phyloP scores from a whole-genome alignment of 257 asterid genomes.

The Marsdenia floribunda region DNA sequence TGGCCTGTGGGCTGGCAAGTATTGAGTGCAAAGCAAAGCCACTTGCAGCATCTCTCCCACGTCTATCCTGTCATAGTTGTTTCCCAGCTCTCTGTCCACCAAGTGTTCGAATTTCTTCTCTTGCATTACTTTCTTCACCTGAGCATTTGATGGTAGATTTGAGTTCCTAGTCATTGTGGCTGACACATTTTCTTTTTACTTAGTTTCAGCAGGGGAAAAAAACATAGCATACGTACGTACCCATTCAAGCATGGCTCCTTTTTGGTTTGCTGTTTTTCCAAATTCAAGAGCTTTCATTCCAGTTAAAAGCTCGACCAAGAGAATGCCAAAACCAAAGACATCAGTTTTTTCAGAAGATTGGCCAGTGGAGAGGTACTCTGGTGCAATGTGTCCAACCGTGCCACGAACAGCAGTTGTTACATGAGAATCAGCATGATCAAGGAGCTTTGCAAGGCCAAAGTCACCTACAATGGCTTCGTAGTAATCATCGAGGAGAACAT shows the following conservation, averaged over 20 bases:
- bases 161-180: too few species aligned
- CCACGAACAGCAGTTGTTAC: constrained; percentile 98
- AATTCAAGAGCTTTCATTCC: constrained; percentile 92
- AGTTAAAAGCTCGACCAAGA: constrained; percentile 79
- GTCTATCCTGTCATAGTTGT: constrained; percentile 61
- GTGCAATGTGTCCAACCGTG: constrained; percentile 95
- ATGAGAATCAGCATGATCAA: constrained; percentile 90
- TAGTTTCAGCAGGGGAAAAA: too few species aligned
- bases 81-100: constrained; percentile 67
- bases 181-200: too few species aligned
- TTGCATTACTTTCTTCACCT: constrained; percentile 70
- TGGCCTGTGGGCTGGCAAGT: constrained; percentile 76
- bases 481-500: constrained; percentile 72
- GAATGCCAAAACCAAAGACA: constrained; percentile 94
- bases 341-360: constrained; percentile 97
- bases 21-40: constrained; percentile 89
- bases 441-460: constrained; percentile 90
- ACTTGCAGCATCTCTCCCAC: constrained; percentile 94
- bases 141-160: constrained; percentile 1
- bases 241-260: constrained; percentile 94
- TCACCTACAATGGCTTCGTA: constrained; percentile 91
- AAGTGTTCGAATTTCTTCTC: constrained; percentile 66
- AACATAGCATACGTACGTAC: constrained; percentile 22
- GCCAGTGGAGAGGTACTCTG: constrained; percentile 92
- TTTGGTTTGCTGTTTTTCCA: constrained; percentile 73